Base-by-base conservation (phyloP, 441 rosid genomes). In the Gossypium schwendimanii region DNA sequence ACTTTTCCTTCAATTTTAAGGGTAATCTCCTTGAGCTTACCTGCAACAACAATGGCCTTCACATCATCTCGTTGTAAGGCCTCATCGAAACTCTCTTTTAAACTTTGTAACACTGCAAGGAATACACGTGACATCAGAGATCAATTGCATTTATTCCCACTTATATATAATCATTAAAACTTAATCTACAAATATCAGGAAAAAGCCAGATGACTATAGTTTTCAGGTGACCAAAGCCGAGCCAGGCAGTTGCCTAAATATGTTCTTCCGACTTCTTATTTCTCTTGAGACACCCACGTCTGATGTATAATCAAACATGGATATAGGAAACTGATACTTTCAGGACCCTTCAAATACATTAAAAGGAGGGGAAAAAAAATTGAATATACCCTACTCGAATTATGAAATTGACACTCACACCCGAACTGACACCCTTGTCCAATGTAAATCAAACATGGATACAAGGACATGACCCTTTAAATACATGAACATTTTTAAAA, bases 41-140 rank as follows among this genome's bases (percentile, higher is more conserved):
- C 98, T 3, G 97, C 85, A 67, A 95, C 71, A 71, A 93, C 98
- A 81, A 95, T 89, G 49, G 98, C 99, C 85, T 90, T 93, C 62
- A 95, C 97, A 84, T 95, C 98, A 72, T 87, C 82, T 85, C 96
- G 88, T 70, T 76, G 84, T 61, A 90, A 80, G 75, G 98, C 98
- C 76, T 91, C 82, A 24, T 86, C 97, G 68, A 79, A 91, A 76
- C 79, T 87, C 15, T 90, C 91, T 77, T 85, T 93, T 85, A 95
- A 87, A 78, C 91, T 88, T 72, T 72, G n/a, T 70, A 95, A 79
- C 70, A 93, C 98, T 95, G 87, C n/a, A 53, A 60, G 39, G 20
- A 63, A 52, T 10, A 73, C 39, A 17, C 39, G 17, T 21, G 15
- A 57, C 9, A 70, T 20, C 14, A 62, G 17, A 59, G 49, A 72